Percentiles rank a stretch among this genome's conserved stretches.
Evolutionary conservation across 2,329 filamentous ascomycete species (phyloP).

Genomic region (Sphaceloma murrayae): DNA sequence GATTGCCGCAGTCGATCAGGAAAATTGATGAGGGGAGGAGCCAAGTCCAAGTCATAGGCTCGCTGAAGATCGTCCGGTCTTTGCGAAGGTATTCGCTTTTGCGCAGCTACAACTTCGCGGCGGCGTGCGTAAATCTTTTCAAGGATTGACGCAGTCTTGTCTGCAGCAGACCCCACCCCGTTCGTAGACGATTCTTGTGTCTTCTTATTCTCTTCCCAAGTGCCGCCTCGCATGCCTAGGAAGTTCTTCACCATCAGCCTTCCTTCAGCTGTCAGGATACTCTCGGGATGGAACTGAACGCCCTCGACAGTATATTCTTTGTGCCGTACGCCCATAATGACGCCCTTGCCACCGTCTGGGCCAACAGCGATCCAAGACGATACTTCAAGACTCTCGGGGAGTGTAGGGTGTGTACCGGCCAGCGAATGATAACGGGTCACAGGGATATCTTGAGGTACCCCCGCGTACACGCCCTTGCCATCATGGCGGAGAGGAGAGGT

Average conservation of each 20-base stretch:
- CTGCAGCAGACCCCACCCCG: conserved; percentile 24
- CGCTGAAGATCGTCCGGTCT: conserved; percentile 75
- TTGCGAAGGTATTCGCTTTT: conserved; percentile 79
- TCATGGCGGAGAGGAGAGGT: conserved; percentile 87
- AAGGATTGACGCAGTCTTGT: conserved; percentile 73
- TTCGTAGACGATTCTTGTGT: conserved; percentile 32
- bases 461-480: conserved; percentile 78
- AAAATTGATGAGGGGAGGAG: conserved; percentile 75
- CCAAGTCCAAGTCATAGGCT: conserved; percentile 71
- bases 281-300: conserved; percentile 96
- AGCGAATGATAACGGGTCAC: conserved; percentile 96
- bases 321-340: conserved; percentile 96
- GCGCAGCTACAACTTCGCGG: conserved; percentile 62
- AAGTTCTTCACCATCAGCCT: conserved; percentile 90
- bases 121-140: conserved; percentile 84
- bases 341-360: conserved; percentile 64
- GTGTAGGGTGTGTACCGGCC: conserved; percentile 77
- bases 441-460: conserved; percentile 68
- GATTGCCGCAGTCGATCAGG: conserved; percentile 69
- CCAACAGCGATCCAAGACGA: conserved; percentile 78
- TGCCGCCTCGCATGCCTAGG: conserved; percentile 74
- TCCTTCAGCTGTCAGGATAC: conserved; percentile 84
- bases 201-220: conserved; percentile 71
- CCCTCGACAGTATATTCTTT: conserved; percentile 87
- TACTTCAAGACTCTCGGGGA: conserved; percentile 78